These are phyloP conservation scores for Bassia scoparia DNA, from an alignment of 148 eudicot genomes.

Conservation along the genomic window DNA sequence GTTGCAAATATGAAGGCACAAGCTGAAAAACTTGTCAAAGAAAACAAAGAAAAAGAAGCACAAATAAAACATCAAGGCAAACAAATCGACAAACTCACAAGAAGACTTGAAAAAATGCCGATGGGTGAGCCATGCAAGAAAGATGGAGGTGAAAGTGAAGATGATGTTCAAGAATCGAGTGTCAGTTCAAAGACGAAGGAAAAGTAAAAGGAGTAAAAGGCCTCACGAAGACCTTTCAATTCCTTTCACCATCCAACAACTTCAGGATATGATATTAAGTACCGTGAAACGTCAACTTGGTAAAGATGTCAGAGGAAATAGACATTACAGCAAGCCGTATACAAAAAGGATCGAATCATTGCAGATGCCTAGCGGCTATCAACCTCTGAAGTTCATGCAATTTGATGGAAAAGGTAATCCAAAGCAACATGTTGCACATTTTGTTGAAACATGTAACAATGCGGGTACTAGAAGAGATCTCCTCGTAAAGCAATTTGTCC, in stretches of 20 bases:
- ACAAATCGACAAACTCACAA: not conserved
- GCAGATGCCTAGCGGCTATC: no score
- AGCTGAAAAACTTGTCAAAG: not conserved
- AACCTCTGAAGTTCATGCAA: no score
- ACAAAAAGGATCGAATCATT: no score
- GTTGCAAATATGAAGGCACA: not conserved
- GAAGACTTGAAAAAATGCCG: not conserved
- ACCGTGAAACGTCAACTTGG: not conserved
- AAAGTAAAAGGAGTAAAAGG: not conserved
- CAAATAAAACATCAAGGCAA: not conserved
- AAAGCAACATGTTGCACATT: not conserved
- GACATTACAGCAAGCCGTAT: not conserved
- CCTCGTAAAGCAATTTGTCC: no score
- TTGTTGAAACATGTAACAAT: constrained; percentile 2
- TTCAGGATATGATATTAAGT: not conserved
- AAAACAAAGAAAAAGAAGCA: not conserved
- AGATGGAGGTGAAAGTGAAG: not conserved
- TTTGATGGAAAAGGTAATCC: not conserved
- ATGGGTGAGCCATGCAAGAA: not conserved
- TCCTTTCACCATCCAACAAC: not conserved
- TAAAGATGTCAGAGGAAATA: not conserved
- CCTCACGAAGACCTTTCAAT: not conserved
- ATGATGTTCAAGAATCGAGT: not conserved
- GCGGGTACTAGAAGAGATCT: not conserved
- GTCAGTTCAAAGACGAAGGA: not conserved